Evolutionary conservation across 1,284 basidiomycete species (phyloP).

Genomic region (Fistulina hepatica): DNA sequence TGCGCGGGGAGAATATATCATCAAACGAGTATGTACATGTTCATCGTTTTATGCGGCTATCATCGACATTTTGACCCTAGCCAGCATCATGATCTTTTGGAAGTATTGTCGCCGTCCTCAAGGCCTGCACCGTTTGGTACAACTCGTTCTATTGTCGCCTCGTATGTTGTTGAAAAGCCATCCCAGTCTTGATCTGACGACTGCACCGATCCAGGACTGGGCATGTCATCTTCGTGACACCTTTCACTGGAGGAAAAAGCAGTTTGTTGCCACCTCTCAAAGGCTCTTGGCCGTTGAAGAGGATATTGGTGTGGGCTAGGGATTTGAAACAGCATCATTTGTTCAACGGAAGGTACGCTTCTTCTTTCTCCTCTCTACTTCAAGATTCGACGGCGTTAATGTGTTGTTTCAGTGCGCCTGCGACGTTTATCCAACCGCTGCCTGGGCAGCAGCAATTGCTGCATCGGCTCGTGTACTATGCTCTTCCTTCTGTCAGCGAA

Average conservation of each 20-base stretch:
- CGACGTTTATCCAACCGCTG: conserved; percentile 26
- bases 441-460: conserved; percentile 30
- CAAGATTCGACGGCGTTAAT: conserved; percentile 5
- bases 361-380: conserved; percentile 3
- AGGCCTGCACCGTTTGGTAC: conserved; percentile 5
- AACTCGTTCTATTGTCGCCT: conserved; percentile 30
- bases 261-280: conserved; percentile 41
- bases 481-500: conserved; percentile 16
- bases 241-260: conserved; percentile 21
- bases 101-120: conserved; percentile 7
- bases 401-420: conserved; percentile 34
- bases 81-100: conserved; percentile 13
- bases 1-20: conserved; percentile 24
- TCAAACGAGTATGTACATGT: conserved; percentile 24
- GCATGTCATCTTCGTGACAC: conserved; percentile 41
- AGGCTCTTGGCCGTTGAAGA: conserved; percentile 32
- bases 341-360: conserved; percentile 46
- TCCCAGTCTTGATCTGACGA: background rate
- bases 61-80: conserved; percentile 13
- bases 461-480: conserved; percentile 48
- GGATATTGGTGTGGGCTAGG: conserved; percentile 38
- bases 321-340: conserved; percentile 24
- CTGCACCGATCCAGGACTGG: conserved; percentile 33
- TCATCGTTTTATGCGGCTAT: background rate
- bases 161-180: conserved; percentile 27